Evolutionary conservation across 2,329 filamentous ascomycete species (phyloP).

Genomic region (Fusarium napiforme): DNA sequence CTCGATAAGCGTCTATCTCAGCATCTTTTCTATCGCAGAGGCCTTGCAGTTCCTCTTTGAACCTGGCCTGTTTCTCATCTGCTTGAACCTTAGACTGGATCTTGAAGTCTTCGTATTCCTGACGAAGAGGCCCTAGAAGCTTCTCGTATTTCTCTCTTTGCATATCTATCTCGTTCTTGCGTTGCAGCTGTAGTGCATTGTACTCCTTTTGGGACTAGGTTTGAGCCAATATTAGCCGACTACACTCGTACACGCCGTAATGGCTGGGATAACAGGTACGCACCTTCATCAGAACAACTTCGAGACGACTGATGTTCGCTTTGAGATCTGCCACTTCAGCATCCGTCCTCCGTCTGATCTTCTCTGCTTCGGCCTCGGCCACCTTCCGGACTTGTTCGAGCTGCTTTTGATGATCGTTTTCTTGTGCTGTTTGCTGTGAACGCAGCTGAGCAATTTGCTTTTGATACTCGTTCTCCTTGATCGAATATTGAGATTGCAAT

Average conservation of each 20-base stretch:
- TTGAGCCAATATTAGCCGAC: neutral
- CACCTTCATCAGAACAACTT: slow-evolving; percentile 72
- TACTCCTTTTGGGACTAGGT: slow-evolving; percentile 68
- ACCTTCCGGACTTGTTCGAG: slow-evolving; percentile 60
- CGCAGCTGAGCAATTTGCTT: slow-evolving; percentile 43
- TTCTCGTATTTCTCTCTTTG: slow-evolving; percentile 24
- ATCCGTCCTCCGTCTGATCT: slow-evolving; percentile 61
- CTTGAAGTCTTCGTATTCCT: slow-evolving; percentile 41
- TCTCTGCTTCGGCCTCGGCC: slow-evolving; percentile 61
- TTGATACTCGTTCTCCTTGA: slow-evolving; percentile 42
- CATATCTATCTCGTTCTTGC: slow-evolving; percentile 26
- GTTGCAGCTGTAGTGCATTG: slow-evolving; percentile 33
- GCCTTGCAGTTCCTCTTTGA: slow-evolving; percentile 10
- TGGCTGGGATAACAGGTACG: neutral
- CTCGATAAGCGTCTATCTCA: slow-evolving; percentile 43
- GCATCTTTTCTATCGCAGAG: slow-evolving; percentile 24
- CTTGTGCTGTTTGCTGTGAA: slow-evolving; percentile 34
- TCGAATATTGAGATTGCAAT: slow-evolving; percentile 46
- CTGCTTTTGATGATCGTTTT: slow-evolving; percentile 54
- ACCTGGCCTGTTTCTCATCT: slow-evolving; percentile 11
- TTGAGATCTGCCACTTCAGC: slow-evolving; percentile 72
- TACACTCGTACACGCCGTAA: neutral
- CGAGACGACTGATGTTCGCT: slow-evolving; percentile 68
- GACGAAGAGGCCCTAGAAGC: slow-evolving; percentile 11
- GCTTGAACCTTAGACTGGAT: slow-evolving; percentile 22